These are phyloP conservation scores for Pisolithus marmoratus DNA, from an alignment of 768 basidiomycete species.

Conservation along the genomic window DNA sequence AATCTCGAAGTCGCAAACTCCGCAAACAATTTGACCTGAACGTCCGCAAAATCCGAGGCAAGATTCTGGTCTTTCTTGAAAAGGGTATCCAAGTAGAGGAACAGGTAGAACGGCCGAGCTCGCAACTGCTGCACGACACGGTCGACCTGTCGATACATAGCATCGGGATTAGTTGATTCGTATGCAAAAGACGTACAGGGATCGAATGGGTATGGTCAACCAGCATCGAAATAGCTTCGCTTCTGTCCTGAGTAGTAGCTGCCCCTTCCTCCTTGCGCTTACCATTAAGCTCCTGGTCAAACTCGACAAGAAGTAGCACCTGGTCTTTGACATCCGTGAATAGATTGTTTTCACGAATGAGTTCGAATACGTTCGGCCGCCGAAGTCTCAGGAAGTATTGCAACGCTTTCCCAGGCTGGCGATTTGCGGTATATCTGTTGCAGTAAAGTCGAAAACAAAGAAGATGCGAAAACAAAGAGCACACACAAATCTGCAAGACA, in stretches of 20 bases:
- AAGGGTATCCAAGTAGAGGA: conserved; percentile 88
- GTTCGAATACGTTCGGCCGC: conserved; percentile 85
- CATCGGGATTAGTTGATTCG: not conserved
- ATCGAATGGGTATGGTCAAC: conserved; percentile 96
- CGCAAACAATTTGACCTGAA: conserved; percentile 88
- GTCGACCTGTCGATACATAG: conserved; percentile 50
- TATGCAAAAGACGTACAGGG: conserved; percentile 52
- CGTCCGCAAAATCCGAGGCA: conserved; percentile 76
- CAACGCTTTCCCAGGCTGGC: conserved; percentile 91
- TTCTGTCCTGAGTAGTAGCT: conserved; percentile 39
- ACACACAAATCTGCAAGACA: conserved; percentile 85
- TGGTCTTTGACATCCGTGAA: conserved; percentile 96
- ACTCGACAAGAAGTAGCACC: conserved; percentile 86
- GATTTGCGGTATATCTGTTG: conserved; percentile 72
- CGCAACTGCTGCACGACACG: conserved; percentile 87
- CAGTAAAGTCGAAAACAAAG: not conserved
- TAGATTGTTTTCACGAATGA: conserved; percentile 89
- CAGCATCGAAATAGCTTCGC: conserved; percentile 78
- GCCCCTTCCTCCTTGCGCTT: conserved; percentile 42
- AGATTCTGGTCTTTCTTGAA: conserved; percentile 82
- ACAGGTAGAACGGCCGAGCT: conserved; percentile 72
- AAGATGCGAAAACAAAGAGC: not conserved
- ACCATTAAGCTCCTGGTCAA: conserved; percentile 82
- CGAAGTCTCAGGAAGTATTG: conserved; percentile 86
- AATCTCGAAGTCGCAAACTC: conserved; percentile 74